Conservation (phyloP, 305 asterid species). For the Solanum chacoense region DNA sequence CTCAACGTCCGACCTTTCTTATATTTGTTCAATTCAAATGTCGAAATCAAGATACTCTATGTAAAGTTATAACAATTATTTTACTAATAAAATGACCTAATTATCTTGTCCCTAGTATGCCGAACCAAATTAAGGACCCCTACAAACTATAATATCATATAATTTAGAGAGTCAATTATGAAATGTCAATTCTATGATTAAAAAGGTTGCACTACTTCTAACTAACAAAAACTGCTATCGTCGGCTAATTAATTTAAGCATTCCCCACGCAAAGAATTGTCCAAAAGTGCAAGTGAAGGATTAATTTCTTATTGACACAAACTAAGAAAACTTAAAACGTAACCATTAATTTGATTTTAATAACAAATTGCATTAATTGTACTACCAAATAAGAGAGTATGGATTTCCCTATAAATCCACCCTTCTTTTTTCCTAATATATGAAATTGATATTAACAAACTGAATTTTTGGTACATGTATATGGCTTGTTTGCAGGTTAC, state of each 20-base stretch:
- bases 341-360: background rate
- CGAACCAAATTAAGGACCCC: background rate
- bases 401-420: background rate
- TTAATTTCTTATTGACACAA: background rate
- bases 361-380: background rate
- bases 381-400: background rate
- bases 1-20: fast-evolving
- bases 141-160: background rate
- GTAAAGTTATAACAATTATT: background rate
- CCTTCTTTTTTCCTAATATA: background rate
- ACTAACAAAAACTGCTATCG: background rate
- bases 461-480: background rate
- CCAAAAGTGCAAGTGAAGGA: background rate
- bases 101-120: background rate
- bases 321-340: background rate
- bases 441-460: background rate
- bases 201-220: background rate
- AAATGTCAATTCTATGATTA: background rate
- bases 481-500: background rate
- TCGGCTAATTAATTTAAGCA: background rate
- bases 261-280: background rate
- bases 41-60: background rate
- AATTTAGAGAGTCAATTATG: background rate
- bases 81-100: background rate
- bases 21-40: background rate